Evolutionary conservation across 495 filamentous ascomycete genomes (phyloP), one percentile per base, ranked within the genome.

Genomic region (Astrothelium macrocarpum): DNA sequence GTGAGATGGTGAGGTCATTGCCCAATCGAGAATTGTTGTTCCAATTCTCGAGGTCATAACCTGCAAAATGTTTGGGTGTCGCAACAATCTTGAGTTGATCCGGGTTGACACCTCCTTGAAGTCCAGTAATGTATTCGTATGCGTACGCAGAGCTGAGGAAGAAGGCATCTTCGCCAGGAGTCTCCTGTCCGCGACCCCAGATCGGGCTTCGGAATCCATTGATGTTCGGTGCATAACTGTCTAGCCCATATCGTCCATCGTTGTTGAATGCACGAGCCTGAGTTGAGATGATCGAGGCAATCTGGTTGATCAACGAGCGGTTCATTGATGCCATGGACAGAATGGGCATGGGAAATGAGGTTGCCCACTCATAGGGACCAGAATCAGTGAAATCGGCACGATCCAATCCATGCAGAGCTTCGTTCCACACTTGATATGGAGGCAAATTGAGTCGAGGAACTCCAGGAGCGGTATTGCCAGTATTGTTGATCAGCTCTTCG

Each of bases 231-330:
- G 86, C 81, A 75, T 84, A 90, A 61, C 76, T 82, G 68, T 89
- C 82, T 4, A 89, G 71, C 0, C 83, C 82, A 43, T 78, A 79
- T 23, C 77, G 72, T 20, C 81, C 81, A 18, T 64, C 79, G 64
- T 90, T 90, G 70, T 77, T 85, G 68, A 85, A 89, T 1, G 86
- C 85, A n/a, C 87, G 77, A 10, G 81, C 84, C 70, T 90, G 85
- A 7, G 79, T 88, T 14, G 78, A 78, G 36, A 89, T 81, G 5
- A 84, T 79, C 1, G 68, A 74, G 18, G 79, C 84, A 14, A 88
- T 81, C 31, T 78, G 74, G 20, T 78, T 74, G 72, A 88, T 84
- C 66, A 87, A 65, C 1, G 79, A 75, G 63, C 82, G 81, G 65
- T 88, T 82, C 65, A 87, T 79, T 2, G 84, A 79, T 0, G 85